Conservation (phyloP, 2,329 filamentous ascomycete species). For the Zalaria obscura region DNA sequence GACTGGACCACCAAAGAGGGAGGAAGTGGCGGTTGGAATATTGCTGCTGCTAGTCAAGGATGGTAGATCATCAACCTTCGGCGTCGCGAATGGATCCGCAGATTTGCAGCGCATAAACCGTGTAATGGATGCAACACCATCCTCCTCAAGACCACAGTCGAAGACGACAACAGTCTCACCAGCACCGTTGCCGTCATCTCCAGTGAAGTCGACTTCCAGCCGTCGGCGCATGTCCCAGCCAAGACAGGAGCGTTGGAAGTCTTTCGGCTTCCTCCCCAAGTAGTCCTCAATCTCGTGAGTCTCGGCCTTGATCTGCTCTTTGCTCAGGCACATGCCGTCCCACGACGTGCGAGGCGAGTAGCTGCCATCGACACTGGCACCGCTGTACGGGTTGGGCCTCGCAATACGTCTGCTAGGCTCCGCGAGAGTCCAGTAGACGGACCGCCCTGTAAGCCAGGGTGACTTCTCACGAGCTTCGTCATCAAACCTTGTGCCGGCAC, state of each 20-base stretch:
- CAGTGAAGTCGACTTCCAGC: slow-evolving; percentile 79
- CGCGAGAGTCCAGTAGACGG: slow-evolving; percentile 66
- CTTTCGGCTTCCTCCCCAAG: slow-evolving; percentile 54
- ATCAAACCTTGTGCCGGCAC: slow-evolving; percentile 25
- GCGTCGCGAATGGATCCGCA: slow-evolving; percentile 9
- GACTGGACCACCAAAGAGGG: slow-evolving; percentile 36
- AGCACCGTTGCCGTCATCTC: slow-evolving; percentile 59
- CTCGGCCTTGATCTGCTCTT: slow-evolving; percentile 59
- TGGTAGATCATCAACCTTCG: slow-evolving; percentile 10
- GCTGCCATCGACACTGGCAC: slow-evolving; percentile 50
- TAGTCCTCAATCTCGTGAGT: slow-evolving; percentile 71
- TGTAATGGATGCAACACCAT: slow-evolving; percentile 35
- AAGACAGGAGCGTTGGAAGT: slow-evolving; percentile 64
- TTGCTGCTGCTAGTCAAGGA: slow-evolving; percentile 12
- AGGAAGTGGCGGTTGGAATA: slow-evolving; percentile 17
- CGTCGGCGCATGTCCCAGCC: slow-evolving; percentile 87
- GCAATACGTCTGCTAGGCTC: slow-evolving; percentile 63
- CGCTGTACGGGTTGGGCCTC: slow-evolving; percentile 57
- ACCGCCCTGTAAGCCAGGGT: slow-evolving; percentile 70
- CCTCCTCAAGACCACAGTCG: slow-evolving; percentile 53
- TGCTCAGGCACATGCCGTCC: slow-evolving; percentile 55
- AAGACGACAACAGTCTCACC: slow-evolving; percentile 69
- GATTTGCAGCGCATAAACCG: slow-evolving; percentile 43
- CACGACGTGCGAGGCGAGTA: slow-evolving; percentile 73
- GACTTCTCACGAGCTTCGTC: slow-evolving; percentile 43